phyloP scores from a whole-genome alignment of 768 basidiomycete species.

The Hirschioporus abietinus region DNA sequence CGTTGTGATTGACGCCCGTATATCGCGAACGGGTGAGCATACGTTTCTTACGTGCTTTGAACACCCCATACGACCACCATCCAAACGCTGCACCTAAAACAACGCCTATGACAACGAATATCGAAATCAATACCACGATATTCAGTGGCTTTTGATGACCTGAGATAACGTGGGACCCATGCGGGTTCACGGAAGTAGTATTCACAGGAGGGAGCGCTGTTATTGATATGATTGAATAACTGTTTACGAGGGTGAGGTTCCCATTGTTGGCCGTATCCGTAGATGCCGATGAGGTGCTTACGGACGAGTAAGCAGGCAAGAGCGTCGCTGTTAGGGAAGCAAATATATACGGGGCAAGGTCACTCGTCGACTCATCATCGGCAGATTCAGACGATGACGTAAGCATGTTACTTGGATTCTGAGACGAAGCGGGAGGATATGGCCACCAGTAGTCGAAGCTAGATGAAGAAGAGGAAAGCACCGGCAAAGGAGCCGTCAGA shows the following conservation, averaged over 20 bases:
- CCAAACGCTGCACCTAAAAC: conserved; percentile 25
- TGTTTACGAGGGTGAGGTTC: conserved; percentile 6
- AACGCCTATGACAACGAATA: conserved; percentile 27
- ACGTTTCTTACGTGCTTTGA: not conserved
- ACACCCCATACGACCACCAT: conserved; percentile 20
- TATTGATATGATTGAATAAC: conserved; percentile 27
- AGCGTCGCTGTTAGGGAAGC: conserved; percentile 11
- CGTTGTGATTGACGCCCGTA: not conserved
- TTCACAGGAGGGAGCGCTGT: conserved; percentile 26
- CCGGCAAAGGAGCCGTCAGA: conserved; percentile 3
- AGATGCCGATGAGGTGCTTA: conserved; percentile 10
- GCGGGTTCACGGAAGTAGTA: conserved; percentile 8
- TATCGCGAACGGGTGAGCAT: not conserved
- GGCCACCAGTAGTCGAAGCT: conserved; percentile 35
- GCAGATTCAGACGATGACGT: conserved; percentile 3
- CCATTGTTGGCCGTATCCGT: conserved; percentile 7
- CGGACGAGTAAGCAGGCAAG: conserved; percentile 5
- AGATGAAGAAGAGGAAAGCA: conserved; percentile 17
- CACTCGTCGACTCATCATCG: conserved; percentile 7
- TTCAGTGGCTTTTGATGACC: conserved; percentile 5
- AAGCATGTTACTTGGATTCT: conserved; percentile 10
- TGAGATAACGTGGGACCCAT: conserved; percentile 11
- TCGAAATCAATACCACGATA: conserved; percentile 21
- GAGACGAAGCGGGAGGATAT: conserved; percentile 25
- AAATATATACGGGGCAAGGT: not conserved